Evolutionary conservation across 495 filamentous ascomycete genomes (phyloP).

Genomic region (Hyphodiscus hymeniophilus): DNA sequence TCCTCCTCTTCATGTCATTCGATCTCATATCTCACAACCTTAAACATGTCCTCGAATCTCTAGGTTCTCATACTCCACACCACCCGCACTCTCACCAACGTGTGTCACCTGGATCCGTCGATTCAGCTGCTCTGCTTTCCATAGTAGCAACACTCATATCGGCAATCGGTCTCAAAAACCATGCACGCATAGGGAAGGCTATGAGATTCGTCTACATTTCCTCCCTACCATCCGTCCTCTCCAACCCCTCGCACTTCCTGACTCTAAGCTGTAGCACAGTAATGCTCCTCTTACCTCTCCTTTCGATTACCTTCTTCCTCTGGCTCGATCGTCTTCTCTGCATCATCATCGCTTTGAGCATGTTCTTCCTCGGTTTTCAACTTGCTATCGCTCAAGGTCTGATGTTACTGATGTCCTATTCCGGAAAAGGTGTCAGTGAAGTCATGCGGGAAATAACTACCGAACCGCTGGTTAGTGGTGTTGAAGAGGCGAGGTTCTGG

Average conservation of each 20-base stretch:
- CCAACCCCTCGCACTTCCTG: slow-evolving; percentile 89
- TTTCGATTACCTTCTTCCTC: slow-evolving; percentile 58
- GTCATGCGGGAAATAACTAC: slow-evolving; percentile 78
- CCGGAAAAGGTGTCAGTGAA: slow-evolving; percentile 54
- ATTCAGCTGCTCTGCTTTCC: slow-evolving; percentile 77
- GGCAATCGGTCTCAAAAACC: slow-evolving; percentile 82
- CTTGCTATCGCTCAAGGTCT: slow-evolving; percentile 77
- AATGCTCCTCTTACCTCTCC: slow-evolving; percentile 74
- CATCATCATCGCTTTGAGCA: slow-evolving; percentile 66
- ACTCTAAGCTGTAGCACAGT: slow-evolving; percentile 77
- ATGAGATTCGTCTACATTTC: slow-evolving; percentile 77
- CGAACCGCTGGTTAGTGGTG: slow-evolving; percentile 61
- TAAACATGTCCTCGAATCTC: slow-evolving; percentile 69
- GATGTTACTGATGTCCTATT: slow-evolving; percentile 93
- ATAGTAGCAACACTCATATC: slow-evolving; percentile 82
- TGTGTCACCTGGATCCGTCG: slow-evolving; percentile 65
- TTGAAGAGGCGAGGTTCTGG: slow-evolving; percentile 94
- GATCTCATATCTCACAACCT: slow-evolving; percentile 89
- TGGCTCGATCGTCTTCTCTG: slow-evolving; percentile 80
- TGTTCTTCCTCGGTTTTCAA: slow-evolving; percentile 78
- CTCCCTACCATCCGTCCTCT: slow-evolving; percentile 69
- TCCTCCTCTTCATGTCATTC: slow-evolving; percentile 92
- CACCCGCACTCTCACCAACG: slow-evolving; percentile 59
- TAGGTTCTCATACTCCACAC: slow-evolving; percentile 52
- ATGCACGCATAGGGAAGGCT: slow-evolving; percentile 79